Base-by-base conservation (phyloP, 495 filamentous ascomycete species). In the Penicillium goetzii region DNA sequence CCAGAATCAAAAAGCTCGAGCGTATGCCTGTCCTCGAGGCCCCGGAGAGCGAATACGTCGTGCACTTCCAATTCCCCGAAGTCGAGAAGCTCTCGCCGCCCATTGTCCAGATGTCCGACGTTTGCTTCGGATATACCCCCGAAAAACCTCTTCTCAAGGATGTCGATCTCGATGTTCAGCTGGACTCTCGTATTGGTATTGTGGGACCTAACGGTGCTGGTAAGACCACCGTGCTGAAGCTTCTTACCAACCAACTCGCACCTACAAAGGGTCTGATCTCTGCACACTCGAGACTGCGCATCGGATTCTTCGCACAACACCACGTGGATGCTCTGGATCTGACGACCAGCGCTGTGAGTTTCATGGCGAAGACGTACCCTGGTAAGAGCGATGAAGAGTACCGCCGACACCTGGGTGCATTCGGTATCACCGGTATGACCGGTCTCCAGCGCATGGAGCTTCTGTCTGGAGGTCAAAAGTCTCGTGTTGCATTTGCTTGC, bases 231-330 rank as follows among this genome's bases (percentile, higher is more conserved):
- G 89, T 97, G 15, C 81, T 99, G 62, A 97, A 97, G 72, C 85
- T 99, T 4, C 88, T 99, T 59, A 97, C 95, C 67, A 92, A 92
- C 61, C 89, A 92, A 69, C 84, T 99, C 3, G 67, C 85, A 58
- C 86, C 95, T 3, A 90, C 89, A 1, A 83, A 84, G 38, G 95
- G 95, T 61, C 72, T 92, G 45, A 95, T 99, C 56, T 93, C 91
- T 4, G 87, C 91, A 67, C 87, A 99, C 76, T 88, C 94, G 3
- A 86, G 95, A 47, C 81, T 99, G 36, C 86, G 95, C 43, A 84
- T 98, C 61, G 95, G 93, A 4, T 99, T 96, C 85, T 99, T 99
- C 73, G 95, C 95, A 8, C 95, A 99, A 76, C 95, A 99, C 74
- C 95, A 99, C 80, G 93, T 99, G 64, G 95, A 99, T 77, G 95